These are phyloP conservation scores for Tremella mesenterica DNA, from an alignment of 768 basidiomycete genomes.

Conservation along the genomic window DNA sequence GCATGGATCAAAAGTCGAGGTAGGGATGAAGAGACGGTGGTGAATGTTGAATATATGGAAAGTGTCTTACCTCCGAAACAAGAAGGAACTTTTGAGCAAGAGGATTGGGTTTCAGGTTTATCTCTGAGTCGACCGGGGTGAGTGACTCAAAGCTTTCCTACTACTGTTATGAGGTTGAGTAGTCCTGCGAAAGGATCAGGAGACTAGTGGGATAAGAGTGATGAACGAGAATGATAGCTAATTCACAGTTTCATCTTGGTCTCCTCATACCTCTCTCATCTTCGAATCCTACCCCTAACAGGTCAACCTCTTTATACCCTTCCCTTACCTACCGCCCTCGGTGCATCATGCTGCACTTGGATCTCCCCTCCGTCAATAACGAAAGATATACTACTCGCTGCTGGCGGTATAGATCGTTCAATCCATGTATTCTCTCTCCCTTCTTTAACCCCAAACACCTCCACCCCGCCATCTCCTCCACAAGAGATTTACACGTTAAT, in stretches of 20 bases:
- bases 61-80: constrained; percentile 78
- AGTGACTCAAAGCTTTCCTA: constrained; percentile 8
- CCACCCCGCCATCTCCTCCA: constrained; percentile 41
- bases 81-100: constrained; percentile 67
- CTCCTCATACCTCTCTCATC: constrained; percentile 41
- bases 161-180: background rate
- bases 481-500: constrained; percentile 59
- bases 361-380: constrained; percentile 24
- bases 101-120: constrained; percentile 81
- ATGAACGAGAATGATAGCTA: background rate
- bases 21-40: constrained; percentile 53
- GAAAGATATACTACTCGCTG: constrained; percentile 34
- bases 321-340: constrained; percentile 35
- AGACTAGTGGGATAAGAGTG: too few relatives aligned
- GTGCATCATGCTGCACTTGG: constrained; percentile 42
- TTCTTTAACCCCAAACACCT: constrained; percentile 37
- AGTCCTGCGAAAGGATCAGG: background rate
- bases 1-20: constrained; percentile 55
- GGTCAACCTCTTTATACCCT: constrained; percentile 32
- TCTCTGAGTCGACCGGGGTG: constrained; percentile 40
- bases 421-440: constrained; percentile 42
- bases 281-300: constrained; percentile 35
- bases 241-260: constrained; percentile 30
- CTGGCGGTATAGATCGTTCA: constrained; percentile 43
- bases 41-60: constrained; percentile 87